Evolutionary conservation across 1,284 basidiomycete genomes (phyloP), one percentile per base, ranked within the genome.

Genomic region (Stygiomarasmius scandens): DNA sequence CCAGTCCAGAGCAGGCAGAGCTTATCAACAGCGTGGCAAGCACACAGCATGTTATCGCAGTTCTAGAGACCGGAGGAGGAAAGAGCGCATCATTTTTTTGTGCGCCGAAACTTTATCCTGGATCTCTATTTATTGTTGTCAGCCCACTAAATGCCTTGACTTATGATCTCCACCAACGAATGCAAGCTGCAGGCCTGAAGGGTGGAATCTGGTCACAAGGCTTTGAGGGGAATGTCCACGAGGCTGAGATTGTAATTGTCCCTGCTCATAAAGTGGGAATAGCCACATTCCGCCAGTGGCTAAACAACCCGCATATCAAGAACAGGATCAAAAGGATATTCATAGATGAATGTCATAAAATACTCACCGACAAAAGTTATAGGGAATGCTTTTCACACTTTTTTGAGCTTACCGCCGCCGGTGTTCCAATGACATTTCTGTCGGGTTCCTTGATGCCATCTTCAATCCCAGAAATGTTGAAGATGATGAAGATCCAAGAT

Each of bases 321-420:
- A 9, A 23, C n/a, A 50, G 58, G 0, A 4, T 69, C 0, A 3
- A 29, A 6, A 46, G 54, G 0, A 5, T 66, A 0, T 65, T 69
- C 14, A 14, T 67, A 0, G 65, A 69, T 4, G 62, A 69, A 43
- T 60, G 59, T 1, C 67, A 69, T n/a, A 55, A 69, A 10, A n/a
- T 69, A 9, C 14, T 61, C 1, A 55, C 43, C 0, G 67, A 59
- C 0, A 48, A 52, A 0, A 52, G 45, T 0, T 69, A 64, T 32
- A 27, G 58, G 0, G 16, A 20, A 0, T 69, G 67, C 48, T 67
- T 68, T 58, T 56, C 58, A 4, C 32, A 63, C 0, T 63, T 69
- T 12, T 51, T 60, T 3, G 14, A n/a, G 0, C 48, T 69, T 0
- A 65, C 61, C 1, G 8, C 9, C 0, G 2, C 60, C 0, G 56